phyloP scores from a whole-genome alignment of 1,284 basidiomycete genomes.

The Ceratobasidium sp. region DNA sequence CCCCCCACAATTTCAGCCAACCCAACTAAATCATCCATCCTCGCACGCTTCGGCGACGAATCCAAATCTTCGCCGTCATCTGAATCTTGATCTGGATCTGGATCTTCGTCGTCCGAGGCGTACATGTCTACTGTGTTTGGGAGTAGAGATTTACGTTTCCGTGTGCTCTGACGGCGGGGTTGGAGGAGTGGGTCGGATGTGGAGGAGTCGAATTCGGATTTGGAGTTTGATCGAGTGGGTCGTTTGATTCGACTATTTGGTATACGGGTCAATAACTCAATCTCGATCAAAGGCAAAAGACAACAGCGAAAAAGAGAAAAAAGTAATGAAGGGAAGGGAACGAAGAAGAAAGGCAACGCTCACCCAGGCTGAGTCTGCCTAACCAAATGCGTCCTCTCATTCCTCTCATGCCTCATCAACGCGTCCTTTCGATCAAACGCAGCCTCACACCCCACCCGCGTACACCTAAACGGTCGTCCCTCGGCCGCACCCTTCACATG shows the following conservation, averaged over 20 bases:
- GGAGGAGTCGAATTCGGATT: background rate
- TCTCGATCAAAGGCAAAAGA: too few species aligned
- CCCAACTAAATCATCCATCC: background rate
- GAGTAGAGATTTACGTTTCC: slow-evolving; percentile 15
- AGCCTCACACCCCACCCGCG: slow-evolving; percentile 26
- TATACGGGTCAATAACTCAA: background rate
- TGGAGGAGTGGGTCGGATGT: background rate
- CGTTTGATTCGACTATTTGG: slow-evolving; percentile 21
- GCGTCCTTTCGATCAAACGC: slow-evolving; percentile 43
- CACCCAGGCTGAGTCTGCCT: slow-evolving; percentile 32
- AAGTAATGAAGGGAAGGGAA: background rate
- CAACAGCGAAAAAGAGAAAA: slow-evolving; percentile 1
- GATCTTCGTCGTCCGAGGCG: slow-evolving; percentile 2
- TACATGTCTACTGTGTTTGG: slow-evolving; percentile 14
- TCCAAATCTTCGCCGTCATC: background rate
- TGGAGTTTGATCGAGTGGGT: background rate
- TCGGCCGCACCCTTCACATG: slow-evolving; percentile 17
- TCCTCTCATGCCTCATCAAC: slow-evolving; percentile 41
- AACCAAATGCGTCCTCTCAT: slow-evolving; percentile 39
- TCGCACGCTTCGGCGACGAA: background rate
- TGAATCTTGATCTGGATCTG: background rate
- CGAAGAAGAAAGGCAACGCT: background rate
- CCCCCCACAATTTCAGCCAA: too few species aligned
- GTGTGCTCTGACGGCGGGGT: slow-evolving; percentile 18
- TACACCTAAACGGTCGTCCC: slow-evolving; percentile 28